These are phyloP conservation scores for Lantana camara DNA, from an alignment of 257 asterid genomes.

Conservation along the genomic window DNA sequence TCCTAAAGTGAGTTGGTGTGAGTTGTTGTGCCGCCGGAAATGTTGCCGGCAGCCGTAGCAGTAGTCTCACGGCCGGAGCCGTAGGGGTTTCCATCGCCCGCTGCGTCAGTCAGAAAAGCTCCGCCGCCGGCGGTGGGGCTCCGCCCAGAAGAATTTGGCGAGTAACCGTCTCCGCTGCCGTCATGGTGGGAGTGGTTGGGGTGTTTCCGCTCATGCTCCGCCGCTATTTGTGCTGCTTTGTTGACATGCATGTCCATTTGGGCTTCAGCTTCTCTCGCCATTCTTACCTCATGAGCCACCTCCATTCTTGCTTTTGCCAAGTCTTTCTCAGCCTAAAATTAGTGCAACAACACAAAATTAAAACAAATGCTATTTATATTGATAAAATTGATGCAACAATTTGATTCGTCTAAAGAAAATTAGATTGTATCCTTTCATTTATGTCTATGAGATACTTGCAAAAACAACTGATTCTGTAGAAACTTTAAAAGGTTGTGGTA, in stretches of 20 bases:
- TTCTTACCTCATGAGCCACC: slow-evolving; percentile 55
- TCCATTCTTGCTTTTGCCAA: slow-evolving; percentile 48
- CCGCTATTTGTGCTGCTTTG: slow-evolving; percentile 49
- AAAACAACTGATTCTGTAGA: no score
- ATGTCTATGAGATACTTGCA: no score
- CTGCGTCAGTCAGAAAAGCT: neutral
- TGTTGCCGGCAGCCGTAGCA: neutral
- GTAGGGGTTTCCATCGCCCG: neutral
- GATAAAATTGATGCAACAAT: no score
- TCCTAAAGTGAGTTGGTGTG: slow-evolving; percentile 16
- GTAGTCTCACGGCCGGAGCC: neutral
- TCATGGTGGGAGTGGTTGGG: neutral
- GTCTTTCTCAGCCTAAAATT: slow-evolving; percentile 46
- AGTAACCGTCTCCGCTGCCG: neutral
- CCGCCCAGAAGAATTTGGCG: slow-evolving; percentile 9
- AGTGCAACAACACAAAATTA: neutral
- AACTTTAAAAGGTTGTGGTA: no score
- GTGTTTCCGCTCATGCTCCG: slow-evolving; percentile 35
- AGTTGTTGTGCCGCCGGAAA: slow-evolving; percentile 17
- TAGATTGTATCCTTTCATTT: no score
- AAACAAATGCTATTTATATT: no score
- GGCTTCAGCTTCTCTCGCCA: slow-evolving; percentile 68
- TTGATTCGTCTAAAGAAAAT: no score
- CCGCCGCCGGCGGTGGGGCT: neutral
- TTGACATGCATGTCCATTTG: slow-evolving; percentile 53